Conservation (phyloP, 345 rosid species). For the Zanthoxylum bungeanum region DNA sequence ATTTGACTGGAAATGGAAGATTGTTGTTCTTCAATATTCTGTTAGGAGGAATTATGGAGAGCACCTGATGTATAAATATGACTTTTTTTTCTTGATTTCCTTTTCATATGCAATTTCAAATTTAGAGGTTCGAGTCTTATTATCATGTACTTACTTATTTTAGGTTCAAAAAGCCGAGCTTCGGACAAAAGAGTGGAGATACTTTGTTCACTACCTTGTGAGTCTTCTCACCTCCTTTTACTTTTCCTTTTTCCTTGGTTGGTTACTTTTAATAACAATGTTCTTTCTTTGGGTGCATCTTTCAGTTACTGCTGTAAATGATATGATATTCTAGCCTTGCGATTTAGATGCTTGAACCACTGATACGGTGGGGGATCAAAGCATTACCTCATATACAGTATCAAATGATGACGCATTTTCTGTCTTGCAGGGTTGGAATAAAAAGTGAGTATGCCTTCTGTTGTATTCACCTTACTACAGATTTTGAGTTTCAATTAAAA, state of each 20-base stretch:
- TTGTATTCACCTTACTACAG: constrained; percentile 9
- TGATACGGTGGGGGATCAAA: background rate
- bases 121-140: background rate
- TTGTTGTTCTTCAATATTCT: background rate
- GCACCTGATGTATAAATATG: background rate
- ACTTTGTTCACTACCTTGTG: constrained; percentile 95
- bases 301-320: background rate
- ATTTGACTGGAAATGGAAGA: background rate
- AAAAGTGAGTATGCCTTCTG: constrained; percentile 66
- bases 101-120: background rate
- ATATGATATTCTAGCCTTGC: background rate
- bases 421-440: constrained; percentile 95
- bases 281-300: background rate
- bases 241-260: background rate
- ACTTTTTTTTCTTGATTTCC: background rate
- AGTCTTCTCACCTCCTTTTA: constrained; percentile 24
- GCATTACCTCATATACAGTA: constrained; percentile 10
- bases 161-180: constrained; percentile 88
- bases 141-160: constrained; percentile 8
- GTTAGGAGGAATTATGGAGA: background rate
- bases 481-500: constrained; percentile 11
- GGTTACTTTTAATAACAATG: background rate
- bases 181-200: constrained; percentile 92
- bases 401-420: constrained; percentile 25
- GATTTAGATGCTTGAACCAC: constrained; percentile 12